Percentiles rank a stretch among this genome's conserved stretches.
Evolutionary conservation across 345 rosid genomes (phyloP).

Genomic region (Syzygium oleosum): DNA sequence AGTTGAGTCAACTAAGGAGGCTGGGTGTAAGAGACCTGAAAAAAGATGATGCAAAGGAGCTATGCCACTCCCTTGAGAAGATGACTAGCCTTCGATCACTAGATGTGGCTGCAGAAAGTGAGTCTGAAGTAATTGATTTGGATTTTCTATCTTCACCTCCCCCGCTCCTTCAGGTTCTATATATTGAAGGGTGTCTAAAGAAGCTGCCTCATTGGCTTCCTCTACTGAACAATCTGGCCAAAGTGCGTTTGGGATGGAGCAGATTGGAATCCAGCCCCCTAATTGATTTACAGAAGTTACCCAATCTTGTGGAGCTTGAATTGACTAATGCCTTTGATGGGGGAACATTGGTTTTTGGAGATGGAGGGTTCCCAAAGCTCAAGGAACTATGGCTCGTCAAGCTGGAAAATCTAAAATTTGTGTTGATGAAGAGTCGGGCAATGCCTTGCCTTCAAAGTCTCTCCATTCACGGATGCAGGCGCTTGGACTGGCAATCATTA

Average conservation of each 20-base stretch:
- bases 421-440: background rate
- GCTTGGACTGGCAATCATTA: background rate
- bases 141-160: background rate
- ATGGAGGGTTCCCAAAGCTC: background rate
- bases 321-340: background rate
- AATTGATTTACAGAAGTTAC: background rate
- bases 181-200: background rate
- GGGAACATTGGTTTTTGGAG: background rate
- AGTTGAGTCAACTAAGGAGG: background rate
- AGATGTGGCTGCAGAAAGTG: background rate
- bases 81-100: background rate
- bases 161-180: accelerated
- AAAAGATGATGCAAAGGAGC: background rate
- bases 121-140: background rate
- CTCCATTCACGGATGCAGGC: accelerated
- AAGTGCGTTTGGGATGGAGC: accelerated
- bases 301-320: background rate
- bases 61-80: background rate
- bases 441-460: background rate
- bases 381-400: background rate
- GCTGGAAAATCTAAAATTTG: background rate
- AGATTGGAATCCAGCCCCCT: background rate
- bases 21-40: accelerated
- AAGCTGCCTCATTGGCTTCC: background rate
- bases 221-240: background rate